Evolutionary conservation across 805 yeast species (phyloP), one percentile per base, ranked within the genome.

Genomic region (Kodamaea kaohsiungensis): DNA sequence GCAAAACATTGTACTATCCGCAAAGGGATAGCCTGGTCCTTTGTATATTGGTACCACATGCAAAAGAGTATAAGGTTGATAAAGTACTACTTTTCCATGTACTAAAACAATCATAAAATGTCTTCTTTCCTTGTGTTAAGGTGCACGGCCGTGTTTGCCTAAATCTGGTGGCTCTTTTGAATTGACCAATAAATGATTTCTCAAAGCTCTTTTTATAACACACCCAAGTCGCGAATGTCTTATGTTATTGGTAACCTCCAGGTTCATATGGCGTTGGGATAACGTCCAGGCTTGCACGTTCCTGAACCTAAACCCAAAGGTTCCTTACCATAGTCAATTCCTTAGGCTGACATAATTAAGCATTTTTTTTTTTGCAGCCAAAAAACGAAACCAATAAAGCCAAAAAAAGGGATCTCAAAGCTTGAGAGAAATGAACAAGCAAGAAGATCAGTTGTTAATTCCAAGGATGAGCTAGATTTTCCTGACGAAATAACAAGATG

Each of bases 1-100:
- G 19, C 48, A 19, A 30, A 39, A 46, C 54, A 51, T 51, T 51
- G 54, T 46, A 46, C 54, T 17, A 45, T 51, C 54, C 54, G 4
- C 43, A 7, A n/a, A 15, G 38, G 54, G 54, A 51, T 51, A 51
- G 54, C 54, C 54, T 51, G 54, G 35, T 8, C 35, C 35, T 30
- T 30, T 8, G 33, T 30, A 4, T 22, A 30, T 30, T 30, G 35
- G 40, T 16, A 51, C 43, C 40, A 12, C 18, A 8, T 38, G 17
- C 39, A 39, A 43, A 8, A 27, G 12, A 22, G 40, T 33, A 5
- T 37, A 9, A 25, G 46, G 7, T 8, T 16, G 13, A 9, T 30
- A 40, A 35, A 8, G 38, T 13, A 3, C 15, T 43, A 19, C 45
- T 19, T 2, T 2, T 18, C 22, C 45, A 48, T 5, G 42, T 48